phyloP scores from a whole-genome alignment of 208 protist species.

The Trypanosoma cruzi region DNA sequence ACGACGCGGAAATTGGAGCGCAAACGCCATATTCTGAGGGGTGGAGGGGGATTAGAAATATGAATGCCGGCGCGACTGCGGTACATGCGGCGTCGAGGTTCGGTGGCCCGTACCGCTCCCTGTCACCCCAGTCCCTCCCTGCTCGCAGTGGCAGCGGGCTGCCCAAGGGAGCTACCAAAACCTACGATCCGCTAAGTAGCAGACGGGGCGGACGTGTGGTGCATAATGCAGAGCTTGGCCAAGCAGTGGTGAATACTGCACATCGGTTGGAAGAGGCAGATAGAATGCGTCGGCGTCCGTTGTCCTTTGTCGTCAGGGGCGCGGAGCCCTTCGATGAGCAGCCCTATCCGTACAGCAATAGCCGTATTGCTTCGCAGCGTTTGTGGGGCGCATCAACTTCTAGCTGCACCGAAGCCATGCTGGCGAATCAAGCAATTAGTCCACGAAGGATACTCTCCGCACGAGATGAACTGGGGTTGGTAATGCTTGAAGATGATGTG shows the following conservation, averaged over 20 bases:
- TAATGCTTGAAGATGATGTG: not conserved
- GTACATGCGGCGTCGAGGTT: not conserved
- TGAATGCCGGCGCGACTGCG: not conserved
- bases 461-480: not conserved
- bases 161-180: not conserved
- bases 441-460: not conserved
- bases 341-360: not conserved
- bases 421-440: not conserved
- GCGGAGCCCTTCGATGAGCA: not conserved
- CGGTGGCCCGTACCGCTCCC: not conserved
- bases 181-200: conserved; percentile 25
- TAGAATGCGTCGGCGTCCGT: not conserved
- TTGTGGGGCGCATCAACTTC: not conserved
- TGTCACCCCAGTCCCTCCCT: not conserved
- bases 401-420: not conserved
- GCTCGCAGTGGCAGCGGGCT: not conserved
- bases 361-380: not conserved
- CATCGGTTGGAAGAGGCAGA: conserved; percentile 21
- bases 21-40: not conserved
- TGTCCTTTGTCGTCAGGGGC: not conserved
- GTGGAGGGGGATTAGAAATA: not conserved
- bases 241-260: conserved; percentile 47
- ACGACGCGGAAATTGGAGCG: not conserved
- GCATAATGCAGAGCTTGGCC: conserved; percentile 36
- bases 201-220: conserved; percentile 1